phyloP scores from a whole-genome alignment of 2,329 filamentous ascomycete genomes.

The Dactylellina cionopaga region DNA sequence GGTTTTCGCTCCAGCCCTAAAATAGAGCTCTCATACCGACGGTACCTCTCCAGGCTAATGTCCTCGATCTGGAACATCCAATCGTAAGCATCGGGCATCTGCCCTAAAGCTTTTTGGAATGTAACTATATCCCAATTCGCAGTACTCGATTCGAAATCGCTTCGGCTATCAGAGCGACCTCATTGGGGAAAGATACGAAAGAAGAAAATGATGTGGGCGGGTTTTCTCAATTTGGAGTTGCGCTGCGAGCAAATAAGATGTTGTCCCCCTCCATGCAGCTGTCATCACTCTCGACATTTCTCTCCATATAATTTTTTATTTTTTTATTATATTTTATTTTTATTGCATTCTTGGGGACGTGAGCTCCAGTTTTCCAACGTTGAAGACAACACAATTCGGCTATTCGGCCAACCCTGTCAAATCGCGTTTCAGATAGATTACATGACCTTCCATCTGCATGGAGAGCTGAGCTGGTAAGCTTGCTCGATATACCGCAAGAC shows the following conservation, averaged over 20 bases:
- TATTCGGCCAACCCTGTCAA: slow-evolving; percentile 32
- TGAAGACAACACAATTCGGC: slow-evolving; percentile 48
- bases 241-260: no score
- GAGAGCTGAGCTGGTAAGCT: slow-evolving; percentile 9
- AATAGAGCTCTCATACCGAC: slow-evolving; percentile 52
- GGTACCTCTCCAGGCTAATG: slow-evolving; percentile 45
- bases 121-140: not conserved
- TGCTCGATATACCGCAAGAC: not conserved
- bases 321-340: not conserved
- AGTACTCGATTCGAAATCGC: slow-evolving; percentile 4
- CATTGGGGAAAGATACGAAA: slow-evolving; percentile 41
- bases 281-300: not conserved
- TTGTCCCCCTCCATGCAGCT: not conserved
- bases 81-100: slow-evolving; percentile 20
- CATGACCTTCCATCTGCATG: slow-evolving; percentile 7
- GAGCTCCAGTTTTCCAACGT: slow-evolving; percentile 46
- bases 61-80: slow-evolving; percentile 10
- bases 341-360: not conserved
- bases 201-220: no score
- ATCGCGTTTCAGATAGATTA: slow-evolving; percentile 51
- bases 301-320: not conserved
- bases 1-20: slow-evolving; percentile 36
- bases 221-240: no score
- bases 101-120: slow-evolving; percentile 6
- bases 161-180: slow-evolving; percentile 22